Evolutionary conservation across 176 grass and related monocot genomes (phyloP), one percentile per base, ranked within the genome.

Genomic region (Phoenix dactylifera): DNA sequence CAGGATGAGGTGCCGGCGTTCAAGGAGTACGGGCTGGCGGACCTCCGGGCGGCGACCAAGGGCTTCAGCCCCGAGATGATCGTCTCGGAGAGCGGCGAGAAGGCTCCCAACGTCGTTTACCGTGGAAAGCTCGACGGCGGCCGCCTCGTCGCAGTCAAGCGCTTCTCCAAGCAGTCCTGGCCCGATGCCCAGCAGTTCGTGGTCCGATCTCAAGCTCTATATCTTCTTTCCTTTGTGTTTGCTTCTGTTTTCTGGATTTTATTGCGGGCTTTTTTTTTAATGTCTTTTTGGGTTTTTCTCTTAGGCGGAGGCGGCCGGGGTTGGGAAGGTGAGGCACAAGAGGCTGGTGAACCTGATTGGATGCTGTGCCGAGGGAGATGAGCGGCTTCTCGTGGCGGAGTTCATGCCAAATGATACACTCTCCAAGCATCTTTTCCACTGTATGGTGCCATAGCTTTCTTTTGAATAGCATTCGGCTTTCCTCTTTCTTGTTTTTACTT

Each of bases 381-480:
- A 98, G 84, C 66, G 94, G 79, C 82, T 98, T 74, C 75, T 98
- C 54, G 88, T 98, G 48, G 84, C 88, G 3, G 93, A 98, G 78
- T 98, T 89, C 67, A 98, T 98, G 93, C 93, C 93, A 59, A 98
- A 98, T 63, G 93, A 98, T 75, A 98, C 93, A 62, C 76, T 98
- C 30, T 98, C 88, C 73, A 92, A 88, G 79, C 93, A 98, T 77
- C 83, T 98, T 65, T 98, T 98, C 75, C 93, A 98, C 80, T 98
- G 93, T 98, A 92, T 73, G 57, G 57, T 16, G 18, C 50, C 57
- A 15, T 64, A 67, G 17, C 55, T 20, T 68, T 12, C 50, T 22
- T 28, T 9, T 54, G 28, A 6, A 2, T 28, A 35, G 4, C 24
- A 17, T 16, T 25, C 5, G 14, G 26, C 26, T 61, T 59, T 29